Percentiles rank a stretch among this genome's conserved stretches.
These are phyloP conservation scores for Mortierella sp. DNA, from an alignment of 371 early-diverging fungal genomes.

Conservation along the genomic window DNA sequence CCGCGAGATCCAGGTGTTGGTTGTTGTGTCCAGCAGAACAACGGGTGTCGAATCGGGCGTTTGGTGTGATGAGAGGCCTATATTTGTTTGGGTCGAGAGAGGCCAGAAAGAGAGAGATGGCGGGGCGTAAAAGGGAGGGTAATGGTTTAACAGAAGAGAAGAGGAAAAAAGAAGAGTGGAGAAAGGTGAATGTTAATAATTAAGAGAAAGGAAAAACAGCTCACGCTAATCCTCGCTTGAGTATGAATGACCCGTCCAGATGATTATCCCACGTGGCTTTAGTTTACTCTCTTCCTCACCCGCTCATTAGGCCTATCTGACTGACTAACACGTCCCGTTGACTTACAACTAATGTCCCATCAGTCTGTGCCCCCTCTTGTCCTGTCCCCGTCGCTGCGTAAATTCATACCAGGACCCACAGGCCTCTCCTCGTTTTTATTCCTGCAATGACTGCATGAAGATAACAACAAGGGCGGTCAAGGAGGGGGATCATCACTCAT, in stretches of 20 bases:
- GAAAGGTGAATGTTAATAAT: background rate
- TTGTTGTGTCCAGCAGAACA: constrained; percentile 35
- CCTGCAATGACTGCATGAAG: background rate
- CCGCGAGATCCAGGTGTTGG: constrained; percentile 42
- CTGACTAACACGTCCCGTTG: background rate
- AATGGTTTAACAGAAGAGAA: background rate
- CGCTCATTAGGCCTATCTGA: background rate
- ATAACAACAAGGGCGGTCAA: background rate
- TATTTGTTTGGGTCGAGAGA: background rate
- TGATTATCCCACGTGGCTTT: background rate
- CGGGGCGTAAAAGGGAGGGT: background rate
- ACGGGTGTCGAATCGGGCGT: constrained; percentile 12
- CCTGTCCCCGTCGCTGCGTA: background rate
- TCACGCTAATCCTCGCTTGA: background rate
- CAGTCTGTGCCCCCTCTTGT: background rate
- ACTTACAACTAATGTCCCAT: background rate
- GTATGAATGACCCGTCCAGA: constrained; percentile 1
- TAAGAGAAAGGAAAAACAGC: too few species aligned
- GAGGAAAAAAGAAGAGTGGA: background rate
- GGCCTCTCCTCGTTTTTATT: background rate
- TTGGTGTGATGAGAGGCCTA: constrained; percentile 25
- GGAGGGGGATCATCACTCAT: background rate
- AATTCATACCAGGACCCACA: background rate
- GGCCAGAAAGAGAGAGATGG: background rate
- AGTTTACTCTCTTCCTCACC: background rate